phyloP scores from a whole-genome alignment of 2,329 filamentous ascomycete species.

The Cladosporium cucumerinum region DNA sequence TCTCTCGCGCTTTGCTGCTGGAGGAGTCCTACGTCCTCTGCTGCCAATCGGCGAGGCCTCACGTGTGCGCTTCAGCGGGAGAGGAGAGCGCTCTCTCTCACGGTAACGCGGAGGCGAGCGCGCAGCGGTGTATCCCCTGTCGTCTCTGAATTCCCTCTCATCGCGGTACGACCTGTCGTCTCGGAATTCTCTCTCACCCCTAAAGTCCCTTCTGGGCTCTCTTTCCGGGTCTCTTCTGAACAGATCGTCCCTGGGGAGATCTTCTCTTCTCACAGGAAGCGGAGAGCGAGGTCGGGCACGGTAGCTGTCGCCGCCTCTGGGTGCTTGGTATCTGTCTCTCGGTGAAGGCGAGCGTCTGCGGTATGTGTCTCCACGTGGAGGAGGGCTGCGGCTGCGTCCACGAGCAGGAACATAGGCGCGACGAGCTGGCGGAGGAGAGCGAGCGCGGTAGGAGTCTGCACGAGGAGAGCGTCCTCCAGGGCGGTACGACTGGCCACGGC shows the following conservation, averaged over 20 bases:
- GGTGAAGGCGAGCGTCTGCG: conserved; percentile 33
- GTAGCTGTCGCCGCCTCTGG: conserved; percentile 35
- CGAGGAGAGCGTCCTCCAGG: conserved; percentile 26
- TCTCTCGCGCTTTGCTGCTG: conserved; percentile 40
- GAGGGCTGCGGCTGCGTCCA: conserved; percentile 16
- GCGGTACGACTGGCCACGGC: conserved; percentile 39
- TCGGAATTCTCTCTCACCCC: conserved; percentile 25
- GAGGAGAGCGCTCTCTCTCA: conserved; percentile 40
- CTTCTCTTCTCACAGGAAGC: conserved; percentile 31
- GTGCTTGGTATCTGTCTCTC: conserved; percentile 26
- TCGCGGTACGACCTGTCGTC: conserved; percentile 23
- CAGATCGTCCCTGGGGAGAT: conserved; percentile 35
- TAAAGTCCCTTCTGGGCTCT: conserved; percentile 20
- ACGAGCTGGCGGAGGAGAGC: conserved; percentile 44
- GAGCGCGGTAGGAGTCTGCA: conserved; percentile 20
- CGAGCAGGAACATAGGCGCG: conserved; percentile 35
- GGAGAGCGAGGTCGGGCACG: conserved; percentile 34
- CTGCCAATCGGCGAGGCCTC: conserved; percentile 48
- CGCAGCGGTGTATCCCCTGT: conserved; percentile 25
- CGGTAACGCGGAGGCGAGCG: conserved; percentile 42
- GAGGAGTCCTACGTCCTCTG: conserved; percentile 44
- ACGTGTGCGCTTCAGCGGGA: conserved; percentile 42
- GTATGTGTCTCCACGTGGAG: conserved; percentile 26
- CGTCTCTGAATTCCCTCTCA: conserved; percentile 32
- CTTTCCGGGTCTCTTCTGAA: conserved; percentile 36